Evolutionary conservation across 2,329 filamentous ascomycete species (phyloP).

Genomic region (Cercospora zeae-maydis): DNA sequence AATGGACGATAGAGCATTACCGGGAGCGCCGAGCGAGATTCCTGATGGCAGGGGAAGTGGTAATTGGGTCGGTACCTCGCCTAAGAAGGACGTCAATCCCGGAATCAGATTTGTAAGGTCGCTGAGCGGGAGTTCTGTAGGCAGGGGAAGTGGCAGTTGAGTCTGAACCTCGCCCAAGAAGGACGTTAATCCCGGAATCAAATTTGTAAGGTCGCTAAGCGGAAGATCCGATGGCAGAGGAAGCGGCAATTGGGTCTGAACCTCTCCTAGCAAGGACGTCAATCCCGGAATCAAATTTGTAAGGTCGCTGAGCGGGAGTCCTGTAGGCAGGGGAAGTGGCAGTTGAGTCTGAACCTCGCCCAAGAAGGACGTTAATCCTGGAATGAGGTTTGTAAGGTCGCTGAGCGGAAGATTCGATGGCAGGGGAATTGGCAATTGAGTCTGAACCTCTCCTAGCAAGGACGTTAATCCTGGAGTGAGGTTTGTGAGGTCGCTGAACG

Average conservation of each 20-base stretch:
- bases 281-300: conserved; percentile 8
- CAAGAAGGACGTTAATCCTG: neutral
- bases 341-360: neutral
- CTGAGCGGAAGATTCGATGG: neutral
- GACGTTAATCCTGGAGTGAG: neutral
- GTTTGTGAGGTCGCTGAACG: neutral
- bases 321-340: neutral
- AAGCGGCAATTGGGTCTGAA: no score
- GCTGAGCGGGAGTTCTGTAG: neutral
- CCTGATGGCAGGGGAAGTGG: no score
- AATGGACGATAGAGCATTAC: no score
- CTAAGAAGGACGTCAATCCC: conserved; percentile 6
- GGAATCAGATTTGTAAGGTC: conserved; percentile 6
- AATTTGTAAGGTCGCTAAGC: neutral
- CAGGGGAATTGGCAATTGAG: neutral
- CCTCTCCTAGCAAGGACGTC: neutral
- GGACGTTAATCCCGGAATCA: neutral
- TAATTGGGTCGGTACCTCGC: neutral
- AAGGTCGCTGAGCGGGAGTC: neutral
- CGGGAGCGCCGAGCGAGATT: no score
- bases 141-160: neutral
- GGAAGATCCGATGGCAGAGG: no score
- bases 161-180: neutral
- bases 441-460: neutral
- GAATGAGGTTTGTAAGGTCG: neutral